Evolutionary conservation across 192 early-diverging fungal genomes (phyloP).

Genomic region (Bifiguratus adelaidae): DNA sequence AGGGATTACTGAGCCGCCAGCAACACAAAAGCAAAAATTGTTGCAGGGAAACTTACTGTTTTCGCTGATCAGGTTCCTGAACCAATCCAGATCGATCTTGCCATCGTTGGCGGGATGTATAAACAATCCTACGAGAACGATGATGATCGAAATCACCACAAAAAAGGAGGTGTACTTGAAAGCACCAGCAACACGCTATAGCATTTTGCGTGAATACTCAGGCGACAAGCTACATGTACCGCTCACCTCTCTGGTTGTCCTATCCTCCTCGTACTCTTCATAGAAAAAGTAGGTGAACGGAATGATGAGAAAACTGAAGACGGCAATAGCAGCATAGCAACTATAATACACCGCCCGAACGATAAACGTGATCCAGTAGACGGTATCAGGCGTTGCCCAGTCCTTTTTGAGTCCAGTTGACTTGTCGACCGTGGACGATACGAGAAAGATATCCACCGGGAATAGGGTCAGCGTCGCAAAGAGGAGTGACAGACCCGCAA

Average conservation of each 20-base stretch:
- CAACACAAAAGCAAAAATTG: background rate
- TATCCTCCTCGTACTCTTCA: constrained; percentile 41
- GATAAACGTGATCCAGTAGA: constrained; percentile 22
- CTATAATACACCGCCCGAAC: constrained; percentile 38
- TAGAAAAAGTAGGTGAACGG: constrained; percentile 53
- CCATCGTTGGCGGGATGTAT: constrained; percentile 19
- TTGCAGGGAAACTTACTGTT: constrained; percentile 24
- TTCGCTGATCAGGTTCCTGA: constrained; percentile 26
- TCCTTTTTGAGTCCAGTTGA: constrained; percentile 35
- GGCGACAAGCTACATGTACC: background rate
- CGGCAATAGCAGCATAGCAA: constrained; percentile 34
- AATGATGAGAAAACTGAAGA: constrained; percentile 37
- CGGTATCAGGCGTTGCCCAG: constrained; percentile 43
- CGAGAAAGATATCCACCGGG: constrained; percentile 47
- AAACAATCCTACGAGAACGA: constrained; percentile 39
- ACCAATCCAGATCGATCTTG: constrained; percentile 37
- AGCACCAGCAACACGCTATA: constrained; percentile 24
- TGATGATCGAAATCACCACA: constrained; percentile 25
- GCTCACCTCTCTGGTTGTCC: constrained; percentile 1
- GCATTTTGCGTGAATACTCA: too few species aligned
- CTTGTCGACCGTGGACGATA: constrained; percentile 38
- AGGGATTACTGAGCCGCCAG: background rate
- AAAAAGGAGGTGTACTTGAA: constrained; percentile 47
- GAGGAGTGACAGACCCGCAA: constrained; percentile 29
- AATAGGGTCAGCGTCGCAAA: constrained; percentile 36